phyloP scores from a whole-genome alignment of 1,139 yeast genomes.

The Saccharomyces hybrid region DNA sequence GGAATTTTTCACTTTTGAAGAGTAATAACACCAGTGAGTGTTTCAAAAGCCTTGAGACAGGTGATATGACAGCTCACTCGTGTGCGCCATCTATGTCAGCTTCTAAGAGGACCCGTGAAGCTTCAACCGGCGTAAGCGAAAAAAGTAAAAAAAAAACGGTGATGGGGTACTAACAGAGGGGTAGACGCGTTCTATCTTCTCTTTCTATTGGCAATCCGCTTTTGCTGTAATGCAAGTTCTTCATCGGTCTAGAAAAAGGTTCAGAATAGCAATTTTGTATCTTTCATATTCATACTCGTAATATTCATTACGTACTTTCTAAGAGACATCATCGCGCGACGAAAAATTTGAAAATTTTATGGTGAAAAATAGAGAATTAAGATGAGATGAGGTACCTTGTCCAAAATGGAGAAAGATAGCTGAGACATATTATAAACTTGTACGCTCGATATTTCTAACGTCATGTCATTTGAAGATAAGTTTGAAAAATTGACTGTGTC shows the following conservation, averaged over 20 bases:
- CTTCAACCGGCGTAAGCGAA: neutral
- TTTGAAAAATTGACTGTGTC: conserved; percentile 15
- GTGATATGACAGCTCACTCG: neutral
- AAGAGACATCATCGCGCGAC: neutral
- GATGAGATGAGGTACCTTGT: conserved; percentile 9
- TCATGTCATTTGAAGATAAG: conserved; percentile 21
- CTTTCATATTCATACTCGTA: neutral
- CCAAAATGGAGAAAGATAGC: neutral
- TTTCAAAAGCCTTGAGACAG: too few species aligned
- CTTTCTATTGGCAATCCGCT: neutral
- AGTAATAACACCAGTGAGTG: neutral
- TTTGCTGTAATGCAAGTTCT: neutral
- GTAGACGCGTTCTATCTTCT: neutral
- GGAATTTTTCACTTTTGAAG: neutral
- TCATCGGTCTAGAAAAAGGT: neutral
- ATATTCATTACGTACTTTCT: neutral
- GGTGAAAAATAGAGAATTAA: conserved; percentile 5
- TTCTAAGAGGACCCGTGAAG: neutral
- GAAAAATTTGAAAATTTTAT: neutral
- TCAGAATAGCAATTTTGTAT: neutral
- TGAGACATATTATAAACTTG: neutral
- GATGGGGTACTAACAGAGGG: neutral
- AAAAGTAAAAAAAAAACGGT: neutral
- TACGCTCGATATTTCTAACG: neutral
- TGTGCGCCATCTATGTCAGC: neutral